Percentiles rank a stretch among this genome's conserved stretches.
Evolutionary conservation across 2,329 filamentous ascomycete genomes (phyloP).

Genomic region (Laburnicola sp.): DNA sequence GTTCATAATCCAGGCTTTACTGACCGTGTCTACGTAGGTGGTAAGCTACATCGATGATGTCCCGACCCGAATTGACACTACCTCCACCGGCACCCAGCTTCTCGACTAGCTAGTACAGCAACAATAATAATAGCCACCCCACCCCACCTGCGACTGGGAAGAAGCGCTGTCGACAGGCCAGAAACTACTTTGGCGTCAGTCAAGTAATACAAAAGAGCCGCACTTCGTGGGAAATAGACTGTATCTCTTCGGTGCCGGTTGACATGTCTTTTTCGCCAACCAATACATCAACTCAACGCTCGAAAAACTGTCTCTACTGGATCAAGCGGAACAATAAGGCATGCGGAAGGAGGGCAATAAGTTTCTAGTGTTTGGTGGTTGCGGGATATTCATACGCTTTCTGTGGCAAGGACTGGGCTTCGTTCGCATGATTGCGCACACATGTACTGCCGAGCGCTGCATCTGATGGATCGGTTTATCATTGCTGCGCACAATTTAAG

Average conservation of each 20-base stretch:
- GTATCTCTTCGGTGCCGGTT: constrained; percentile 2
- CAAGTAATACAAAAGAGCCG: constrained; percentile 2
- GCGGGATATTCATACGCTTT: constrained; percentile 7
- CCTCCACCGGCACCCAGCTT: not conserved
- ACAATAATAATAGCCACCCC: constrained; percentile 10
- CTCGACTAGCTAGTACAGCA: not conserved
- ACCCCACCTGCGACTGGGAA: constrained; percentile 1
- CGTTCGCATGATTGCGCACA: constrained; percentile 2
- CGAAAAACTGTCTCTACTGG: constrained; percentile 11
- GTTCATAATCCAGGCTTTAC: not conserved
- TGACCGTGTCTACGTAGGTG: constrained; percentile 6
- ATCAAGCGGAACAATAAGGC: not conserved
- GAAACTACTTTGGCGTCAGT: not conserved
- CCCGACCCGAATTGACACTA: constrained; percentile 6
- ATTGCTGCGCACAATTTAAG: constrained; percentile 11
- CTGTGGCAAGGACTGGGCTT: constrained; percentile 11
- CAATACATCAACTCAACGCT: constrained; percentile 6
- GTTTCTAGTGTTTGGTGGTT: constrained; percentile 11
- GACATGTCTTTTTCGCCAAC: constrained; percentile 8
- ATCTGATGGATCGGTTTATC: constrained; percentile 10
- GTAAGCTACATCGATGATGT: constrained; percentile 8
- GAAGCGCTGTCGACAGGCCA: constrained; percentile 11
- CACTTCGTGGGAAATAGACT: constrained; percentile 9
- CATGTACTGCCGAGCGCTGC: constrained; percentile 6
- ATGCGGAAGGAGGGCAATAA: constrained; percentile 7